Evolutionary conservation across 768 basidiomycete genomes (phyloP).

Genomic region (Russula abietina): DNA sequence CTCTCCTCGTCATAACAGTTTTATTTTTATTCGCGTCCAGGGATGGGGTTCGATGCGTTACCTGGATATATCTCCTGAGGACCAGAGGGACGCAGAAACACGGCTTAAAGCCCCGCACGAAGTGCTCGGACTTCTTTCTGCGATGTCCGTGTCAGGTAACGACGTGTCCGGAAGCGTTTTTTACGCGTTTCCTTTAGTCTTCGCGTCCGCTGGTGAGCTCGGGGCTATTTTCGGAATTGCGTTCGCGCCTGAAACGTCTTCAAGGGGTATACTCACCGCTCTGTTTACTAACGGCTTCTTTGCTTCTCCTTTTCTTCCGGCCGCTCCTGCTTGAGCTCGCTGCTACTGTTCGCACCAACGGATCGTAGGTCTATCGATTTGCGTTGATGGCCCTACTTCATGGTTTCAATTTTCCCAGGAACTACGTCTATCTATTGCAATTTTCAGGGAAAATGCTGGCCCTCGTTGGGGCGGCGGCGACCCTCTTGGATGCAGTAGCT

Average conservation of each 20-base stretch:
- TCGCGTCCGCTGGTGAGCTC: conserved; percentile 18
- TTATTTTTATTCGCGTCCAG: neutral
- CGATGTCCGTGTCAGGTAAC: conserved; percentile 23
- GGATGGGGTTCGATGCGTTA: conserved; percentile 26
- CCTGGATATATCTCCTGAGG: conserved; percentile 16
- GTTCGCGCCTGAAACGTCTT: too few relatives aligned
- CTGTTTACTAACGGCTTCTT: conserved; percentile 21
- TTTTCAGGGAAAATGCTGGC: conserved; percentile 20
- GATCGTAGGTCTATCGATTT: conserved; percentile 6
- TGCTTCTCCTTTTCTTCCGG: conserved; percentile 24
- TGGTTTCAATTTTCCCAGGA: neutral
- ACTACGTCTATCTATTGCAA: conserved; percentile 17
- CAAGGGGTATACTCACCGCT: conserved; percentile 24
- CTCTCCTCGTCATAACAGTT: neutral
- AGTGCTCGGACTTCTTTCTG: conserved; percentile 18
- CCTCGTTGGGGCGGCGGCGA: conserved; percentile 22
- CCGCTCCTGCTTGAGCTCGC: conserved; percentile 19
- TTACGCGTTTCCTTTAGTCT: conserved; percentile 23
- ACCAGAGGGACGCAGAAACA: conserved; percentile 14
- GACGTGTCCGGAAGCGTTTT: conserved; percentile 24
- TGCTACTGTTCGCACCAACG: conserved; percentile 17
- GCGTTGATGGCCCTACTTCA: neutral
- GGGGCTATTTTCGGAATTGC: neutral
- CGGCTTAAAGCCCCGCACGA: conserved; percentile 4
- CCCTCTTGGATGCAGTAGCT: conserved; percentile 21